These are phyloP conservation scores for Phytophthora pistaciae DNA, from an alignment of 352 stramenopile species.

Conservation along the genomic window DNA sequence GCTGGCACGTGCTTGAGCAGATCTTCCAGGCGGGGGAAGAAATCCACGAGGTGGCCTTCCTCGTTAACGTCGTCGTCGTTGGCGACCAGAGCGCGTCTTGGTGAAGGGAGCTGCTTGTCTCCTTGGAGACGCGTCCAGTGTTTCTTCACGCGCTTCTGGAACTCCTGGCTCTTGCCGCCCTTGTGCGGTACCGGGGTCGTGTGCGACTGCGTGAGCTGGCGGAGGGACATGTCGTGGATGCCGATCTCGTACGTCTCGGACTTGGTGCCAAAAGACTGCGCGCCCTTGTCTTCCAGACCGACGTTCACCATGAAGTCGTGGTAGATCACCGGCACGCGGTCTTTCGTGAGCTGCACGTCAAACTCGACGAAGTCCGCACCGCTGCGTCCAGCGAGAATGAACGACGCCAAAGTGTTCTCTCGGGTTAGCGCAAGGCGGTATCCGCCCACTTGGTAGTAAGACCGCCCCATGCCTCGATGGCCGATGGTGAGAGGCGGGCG, in stretches of 20 bases:
- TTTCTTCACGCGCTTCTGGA: constrained; percentile 74
- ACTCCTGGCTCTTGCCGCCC: constrained; percentile 33
- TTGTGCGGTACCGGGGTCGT: constrained; percentile 51
- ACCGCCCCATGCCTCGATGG: constrained; percentile 82
- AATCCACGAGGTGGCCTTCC: constrained; percentile 72
- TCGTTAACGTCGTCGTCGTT: constrained; percentile 21
- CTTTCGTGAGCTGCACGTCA: constrained; percentile 86
- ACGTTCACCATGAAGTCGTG: constrained; percentile 82
- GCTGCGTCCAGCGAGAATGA: constrained; percentile 71
- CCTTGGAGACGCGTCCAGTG: constrained; percentile 66
- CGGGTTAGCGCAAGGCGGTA: constrained; percentile 69
- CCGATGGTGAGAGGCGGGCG: constrained; percentile 65
- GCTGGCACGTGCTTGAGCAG: constrained; percentile 78
- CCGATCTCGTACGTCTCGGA: constrained; percentile 71
- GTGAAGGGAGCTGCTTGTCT: constrained; percentile 24
- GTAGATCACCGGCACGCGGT: constrained; percentile 79
- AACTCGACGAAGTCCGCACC: constrained; percentile 88
- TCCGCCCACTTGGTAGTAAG: constrained; percentile 72
- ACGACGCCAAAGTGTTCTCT: constrained; percentile 82
- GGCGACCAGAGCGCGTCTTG: constrained; percentile 7
- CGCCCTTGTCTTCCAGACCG: constrained; percentile 66
- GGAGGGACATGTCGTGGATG: constrained; percentile 74
- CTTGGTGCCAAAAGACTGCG: constrained; percentile 51
- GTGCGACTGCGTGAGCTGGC: constrained; percentile 63
- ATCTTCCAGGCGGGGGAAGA: constrained; percentile 75